A percentile compares a stretch with the other conserved stretches of the same genome.
Conservation (phyloP, 2,329 filamentous ascomycete species). For the Escovopsis weberi region DNA sequence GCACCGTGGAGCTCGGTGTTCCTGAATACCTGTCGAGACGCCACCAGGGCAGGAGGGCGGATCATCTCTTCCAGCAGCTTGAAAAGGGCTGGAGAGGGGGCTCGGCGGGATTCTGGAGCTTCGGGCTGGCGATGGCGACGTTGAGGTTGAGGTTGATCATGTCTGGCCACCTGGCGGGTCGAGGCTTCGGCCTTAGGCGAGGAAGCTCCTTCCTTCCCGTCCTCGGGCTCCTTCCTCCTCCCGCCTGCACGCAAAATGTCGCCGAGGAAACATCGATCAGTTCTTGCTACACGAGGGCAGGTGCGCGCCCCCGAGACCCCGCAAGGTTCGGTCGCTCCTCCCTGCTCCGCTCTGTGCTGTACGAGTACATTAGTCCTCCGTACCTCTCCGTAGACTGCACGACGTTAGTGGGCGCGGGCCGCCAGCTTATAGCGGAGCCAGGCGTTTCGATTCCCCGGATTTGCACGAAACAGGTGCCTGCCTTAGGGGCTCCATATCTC, state of each 20-base stretch:
- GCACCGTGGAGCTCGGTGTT: slow-evolving; percentile 1
- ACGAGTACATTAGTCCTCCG: neutral
- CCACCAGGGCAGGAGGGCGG: slow-evolving; percentile 5
- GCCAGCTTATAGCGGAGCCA: neutral
- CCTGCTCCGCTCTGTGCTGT: too few relatives aligned
- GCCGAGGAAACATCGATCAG: too few relatives aligned
- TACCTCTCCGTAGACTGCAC: too few relatives aligned
- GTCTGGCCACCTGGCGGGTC: too few relatives aligned
- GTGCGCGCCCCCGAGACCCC: neutral
- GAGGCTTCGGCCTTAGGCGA: too few relatives aligned
- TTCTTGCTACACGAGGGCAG: too few relatives aligned
- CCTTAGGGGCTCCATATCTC: too few relatives aligned
- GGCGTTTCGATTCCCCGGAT: neutral
- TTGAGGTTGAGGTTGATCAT: too few relatives aligned
- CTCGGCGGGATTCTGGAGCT: too few relatives aligned
- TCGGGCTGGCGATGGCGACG: too few relatives aligned
- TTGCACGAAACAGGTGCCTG: neutral
- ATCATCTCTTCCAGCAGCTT: slow-evolving; percentile 6
- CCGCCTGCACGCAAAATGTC: too few relatives aligned
- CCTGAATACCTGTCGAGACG: slow-evolving; percentile 3
- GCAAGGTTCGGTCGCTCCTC: neutral
- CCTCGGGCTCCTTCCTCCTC: neutral
- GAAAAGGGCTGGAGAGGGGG: too few relatives aligned
- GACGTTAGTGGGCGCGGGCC: neutral
- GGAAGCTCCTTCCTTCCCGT: neutral